Percentiles rank a stretch among this genome's conserved stretches.
Evolutionary conservation across 305 asterid species (phyloP).

Genomic region (Rubia occidens): DNA sequence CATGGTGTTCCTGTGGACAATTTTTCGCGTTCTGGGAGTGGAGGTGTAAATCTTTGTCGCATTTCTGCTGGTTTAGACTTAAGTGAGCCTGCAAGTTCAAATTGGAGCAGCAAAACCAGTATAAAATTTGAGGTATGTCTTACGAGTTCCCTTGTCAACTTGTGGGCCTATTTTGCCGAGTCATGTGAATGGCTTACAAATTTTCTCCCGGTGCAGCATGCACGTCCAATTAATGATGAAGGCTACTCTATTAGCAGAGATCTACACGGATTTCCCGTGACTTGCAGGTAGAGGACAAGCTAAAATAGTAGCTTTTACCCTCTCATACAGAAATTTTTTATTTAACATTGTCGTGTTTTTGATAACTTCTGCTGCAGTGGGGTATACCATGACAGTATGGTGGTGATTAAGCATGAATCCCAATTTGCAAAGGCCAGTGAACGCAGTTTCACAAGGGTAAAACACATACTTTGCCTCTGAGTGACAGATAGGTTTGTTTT

Average conservation of each 20-base stretch:
- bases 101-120: slow-evolving; percentile 94
- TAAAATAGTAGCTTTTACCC: slow-evolving; percentile 13
- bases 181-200: background rate
- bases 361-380: slow-evolving; percentile 50
- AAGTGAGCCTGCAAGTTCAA: slow-evolving; percentile 85
- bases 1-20: slow-evolving; percentile 82
- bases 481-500: background rate
- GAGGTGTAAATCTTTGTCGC: slow-evolving; percentile 81
- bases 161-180: slow-evolving; percentile 6
- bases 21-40: slow-evolving; percentile 77
- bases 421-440: slow-evolving; percentile 74
- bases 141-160: slow-evolving; percentile 12
- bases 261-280: slow-evolving; percentile 81
- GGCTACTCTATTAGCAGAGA: slow-evolving; percentile 77
- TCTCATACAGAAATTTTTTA: slow-evolving; percentile 13
- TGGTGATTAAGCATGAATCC: slow-evolving; percentile 82
- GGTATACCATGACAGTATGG: slow-evolving; percentile 76
- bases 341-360: slow-evolving; percentile 16
- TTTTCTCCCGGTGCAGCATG: slow-evolving; percentile 43
- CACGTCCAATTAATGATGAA: slow-evolving; percentile 70
- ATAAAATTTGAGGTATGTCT: slow-evolving; percentile 64
- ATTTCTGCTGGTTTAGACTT: slow-evolving; percentile 80
- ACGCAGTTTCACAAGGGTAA: slow-evolving; percentile 69
- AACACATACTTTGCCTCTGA: slow-evolving; percentile 18
- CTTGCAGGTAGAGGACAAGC: slow-evolving; percentile 62